A percentile compares a stretch with the other conserved stretches of the same genome.
Conservation (phyloP, 768 basidiomycete species). For the Gymnopilus junonius region DNA sequence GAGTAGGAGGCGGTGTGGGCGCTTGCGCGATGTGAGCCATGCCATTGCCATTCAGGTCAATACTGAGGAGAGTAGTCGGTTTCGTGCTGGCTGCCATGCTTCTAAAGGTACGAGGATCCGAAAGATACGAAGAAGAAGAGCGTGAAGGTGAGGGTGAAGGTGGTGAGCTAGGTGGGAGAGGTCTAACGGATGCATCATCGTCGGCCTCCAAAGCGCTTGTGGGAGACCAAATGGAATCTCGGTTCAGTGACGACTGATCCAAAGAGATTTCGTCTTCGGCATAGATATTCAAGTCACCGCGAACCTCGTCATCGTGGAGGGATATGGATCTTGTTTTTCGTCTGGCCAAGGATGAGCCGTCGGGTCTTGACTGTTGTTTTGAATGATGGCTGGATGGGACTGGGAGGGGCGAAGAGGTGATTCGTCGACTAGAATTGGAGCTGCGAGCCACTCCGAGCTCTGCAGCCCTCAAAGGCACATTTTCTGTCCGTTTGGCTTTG, state of each 20-base stretch:
- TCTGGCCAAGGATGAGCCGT: slow-evolving; percentile 35
- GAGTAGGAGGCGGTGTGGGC: slow-evolving; percentile 55
- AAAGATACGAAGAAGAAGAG: slow-evolving; percentile 84
- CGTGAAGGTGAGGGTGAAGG: slow-evolving; percentile 87
- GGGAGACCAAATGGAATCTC: slow-evolving; percentile 82
- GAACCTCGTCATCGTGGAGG: slow-evolving; percentile 61
- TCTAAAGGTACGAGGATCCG: slow-evolving; percentile 79
- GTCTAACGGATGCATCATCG: slow-evolving; percentile 92
- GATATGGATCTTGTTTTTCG: slow-evolving; percentile 62
- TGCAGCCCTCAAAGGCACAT: slow-evolving; percentile 34
- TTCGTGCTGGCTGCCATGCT: slow-evolving; percentile 90
- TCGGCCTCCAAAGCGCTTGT: slow-evolving; percentile 82
- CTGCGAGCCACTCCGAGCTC: slow-evolving; percentile 38
- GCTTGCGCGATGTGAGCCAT: slow-evolving; percentile 95
- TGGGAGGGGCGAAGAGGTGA: slow-evolving; percentile 50
- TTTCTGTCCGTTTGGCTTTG: slow-evolving; percentile 54
- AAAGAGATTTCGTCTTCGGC: slow-evolving; percentile 53
- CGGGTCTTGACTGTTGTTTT: slow-evolving; percentile 37
- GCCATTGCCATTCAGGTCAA: slow-evolving; percentile 79
- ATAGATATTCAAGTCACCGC: slow-evolving; percentile 38
- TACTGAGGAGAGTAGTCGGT: slow-evolving; percentile 91
- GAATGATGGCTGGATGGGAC: slow-evolving; percentile 25
- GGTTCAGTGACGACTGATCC: slow-evolving; percentile 62
- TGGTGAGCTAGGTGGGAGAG: slow-evolving; percentile 86
- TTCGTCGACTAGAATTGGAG: slow-evolving; percentile 38